Evolutionary conservation across 345 rosid genomes (phyloP), one percentile per base, ranked within the genome.

Genomic region (Cardamine resedifolia): DNA sequence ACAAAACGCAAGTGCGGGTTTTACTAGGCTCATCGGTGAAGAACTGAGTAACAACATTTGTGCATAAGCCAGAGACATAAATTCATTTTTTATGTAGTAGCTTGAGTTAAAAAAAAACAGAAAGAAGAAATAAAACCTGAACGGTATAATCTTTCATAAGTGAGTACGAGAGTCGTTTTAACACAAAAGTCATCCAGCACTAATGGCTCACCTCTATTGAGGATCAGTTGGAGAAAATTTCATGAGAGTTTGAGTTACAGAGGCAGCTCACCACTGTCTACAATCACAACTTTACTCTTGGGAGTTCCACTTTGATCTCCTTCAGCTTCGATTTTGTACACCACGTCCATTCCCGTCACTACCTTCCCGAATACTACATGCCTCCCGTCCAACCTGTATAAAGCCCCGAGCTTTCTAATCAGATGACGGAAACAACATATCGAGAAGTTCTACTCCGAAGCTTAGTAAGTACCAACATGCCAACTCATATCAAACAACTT

Each of bases 291-390:
- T 79, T 86, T 88, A 82, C 90, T 84, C 83, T 88, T 95, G 0
- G 98, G 98, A 41, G 92, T 84, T 73, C 98, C 98, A 26, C 80
- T 81, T 61, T 95, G 99, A 38, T 5, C 77, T 15, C 99, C 99
- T 81, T 95, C 91, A 10, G 98, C 99, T 84, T 95, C 99, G 18
- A 95, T 38, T 79, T 92, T 91, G 92, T 90, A 90, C 20, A 91
- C 88, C 5, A 92, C 94, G 26, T 95, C 98, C 99, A 95, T 88
- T 36, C 99, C 99, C 0, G 92, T 81, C 24, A 95, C 15, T 56
- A 91, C 99, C 84, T 95, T 95, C 26, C 99, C 99, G 21, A 91
- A 91, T 33, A 95, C 99, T 21, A 95, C 99, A 43, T 95, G 97
- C 70, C 66, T 82, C 28, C 98, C 98, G 47, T 94, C 97, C 88